Conservation (phyloP, 2,329 filamentous ascomycete species). For the Aspergillus alliaceus region DNA sequence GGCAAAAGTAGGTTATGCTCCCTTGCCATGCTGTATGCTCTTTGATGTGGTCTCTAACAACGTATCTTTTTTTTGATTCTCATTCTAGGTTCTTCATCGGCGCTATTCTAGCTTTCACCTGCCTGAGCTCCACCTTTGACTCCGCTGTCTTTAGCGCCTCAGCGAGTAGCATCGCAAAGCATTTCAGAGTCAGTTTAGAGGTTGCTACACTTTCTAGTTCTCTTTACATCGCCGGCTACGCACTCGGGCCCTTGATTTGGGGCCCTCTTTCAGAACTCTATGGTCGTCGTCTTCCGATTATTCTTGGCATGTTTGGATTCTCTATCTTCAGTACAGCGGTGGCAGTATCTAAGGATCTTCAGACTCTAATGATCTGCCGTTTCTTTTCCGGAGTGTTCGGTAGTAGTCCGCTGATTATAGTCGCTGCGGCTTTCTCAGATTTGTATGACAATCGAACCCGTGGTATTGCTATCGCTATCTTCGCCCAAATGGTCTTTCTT, state of each 20-base stretch:
- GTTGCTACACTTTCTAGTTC: conserved; percentile 48
- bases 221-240: conserved; percentile 53
- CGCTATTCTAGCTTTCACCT: too few relatives aligned
- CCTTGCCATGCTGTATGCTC: too few relatives aligned
- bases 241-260: conserved; percentile 62
- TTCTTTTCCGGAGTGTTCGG: conserved; percentile 51
- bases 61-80: too few relatives aligned
- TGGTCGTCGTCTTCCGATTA: conserved; percentile 54
- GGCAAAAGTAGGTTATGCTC: too few relatives aligned
- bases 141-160: conserved; percentile 68
- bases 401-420: conserved; percentile 44
- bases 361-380: conserved; percentile 43
- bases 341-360: conserved; percentile 42
- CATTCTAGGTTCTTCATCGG: too few relatives aligned
- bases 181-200: conserved; percentile 48
- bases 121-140: conserved; percentile 52
- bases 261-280: conserved; percentile 62
- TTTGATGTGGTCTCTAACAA: too few relatives aligned
- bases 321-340: conserved; percentile 48
- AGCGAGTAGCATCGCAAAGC: conserved; percentile 51
- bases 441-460: conserved; percentile 50
- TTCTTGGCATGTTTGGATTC: conserved; percentile 42
- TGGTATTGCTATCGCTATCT: conserved; percentile 47
- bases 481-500: conserved; percentile 50
- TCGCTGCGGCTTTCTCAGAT: conserved; percentile 46